Percentiles rank a stretch among this genome's conserved stretches.
phyloP scores from a whole-genome alignment of 352 stramenopile genomes.

The Phytophthora quininea region DNA sequence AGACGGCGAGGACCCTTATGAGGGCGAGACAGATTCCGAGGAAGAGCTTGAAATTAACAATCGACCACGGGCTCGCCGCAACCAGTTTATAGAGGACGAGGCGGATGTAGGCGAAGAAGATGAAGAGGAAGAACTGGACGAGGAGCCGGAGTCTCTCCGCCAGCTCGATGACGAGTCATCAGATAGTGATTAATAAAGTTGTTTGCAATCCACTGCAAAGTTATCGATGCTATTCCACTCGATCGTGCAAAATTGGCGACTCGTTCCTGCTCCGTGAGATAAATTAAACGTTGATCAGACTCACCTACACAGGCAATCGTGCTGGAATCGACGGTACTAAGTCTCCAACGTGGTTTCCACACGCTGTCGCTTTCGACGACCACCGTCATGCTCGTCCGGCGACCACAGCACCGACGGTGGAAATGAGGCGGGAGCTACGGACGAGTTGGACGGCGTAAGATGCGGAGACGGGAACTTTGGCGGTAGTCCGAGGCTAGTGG shows the following conservation, averaged over 20 bases:
- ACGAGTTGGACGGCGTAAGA: conserved; percentile 52
- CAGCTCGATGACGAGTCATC: conserved; percentile 22
- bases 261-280: conserved; percentile 12
- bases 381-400: conserved; percentile 37
- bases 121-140: conserved; percentile 31
- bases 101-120: conserved; percentile 72
- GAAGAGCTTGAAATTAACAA: conserved; percentile 50
- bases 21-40: conserved; percentile 74
- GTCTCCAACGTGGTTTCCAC: conserved; percentile 12
- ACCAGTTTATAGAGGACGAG: conserved; percentile 83
- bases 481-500: conserved; percentile 6
- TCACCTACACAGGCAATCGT: background rate
- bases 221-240: background rate
- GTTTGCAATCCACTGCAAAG: background rate
- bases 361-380: conserved; percentile 8
- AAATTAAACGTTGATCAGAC: conserved; percentile 30
- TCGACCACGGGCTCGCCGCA: conserved; percentile 37
- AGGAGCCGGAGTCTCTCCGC: conserved; percentile 21
- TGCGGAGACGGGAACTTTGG: conserved; percentile 48
- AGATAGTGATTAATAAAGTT: conserved; percentile 32
- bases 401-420: conserved; percentile 57
- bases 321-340: background rate
- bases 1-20: conserved; percentile 48
- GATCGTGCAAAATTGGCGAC: conserved; percentile 5
- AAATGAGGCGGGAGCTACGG: conserved; percentile 41